These are phyloP conservation scores for Rhodamnia argentea DNA, from an alignment of 345 rosid species.

Conservation along the genomic window DNA sequence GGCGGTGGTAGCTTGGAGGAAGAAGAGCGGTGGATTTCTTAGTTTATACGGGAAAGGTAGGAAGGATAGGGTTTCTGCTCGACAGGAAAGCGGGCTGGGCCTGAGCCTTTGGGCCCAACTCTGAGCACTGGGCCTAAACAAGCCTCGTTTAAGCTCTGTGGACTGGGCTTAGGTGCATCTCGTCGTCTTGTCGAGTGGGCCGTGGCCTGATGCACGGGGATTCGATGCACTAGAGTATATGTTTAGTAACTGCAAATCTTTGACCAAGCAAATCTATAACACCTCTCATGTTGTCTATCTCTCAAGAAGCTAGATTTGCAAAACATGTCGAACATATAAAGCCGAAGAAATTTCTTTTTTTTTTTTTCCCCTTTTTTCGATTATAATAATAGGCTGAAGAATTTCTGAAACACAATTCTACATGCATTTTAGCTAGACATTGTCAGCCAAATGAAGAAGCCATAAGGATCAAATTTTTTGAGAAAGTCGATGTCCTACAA, in stretches of 20 bases:
- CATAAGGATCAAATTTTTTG: background rate
- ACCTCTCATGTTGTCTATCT: background rate
- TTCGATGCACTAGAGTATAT: background rate
- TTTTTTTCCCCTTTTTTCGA: background rate
- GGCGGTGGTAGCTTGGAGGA: background rate
- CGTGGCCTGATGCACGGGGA: background rate
- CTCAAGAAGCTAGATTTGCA: background rate
- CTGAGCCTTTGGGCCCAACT: rapidly evolving
- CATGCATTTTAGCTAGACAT: background rate
- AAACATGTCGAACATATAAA: background rate
- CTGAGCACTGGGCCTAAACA: background rate
- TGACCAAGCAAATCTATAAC: too few species aligned
- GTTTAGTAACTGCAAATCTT: too few species aligned
- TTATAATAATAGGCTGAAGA: background rate
- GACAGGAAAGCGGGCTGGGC: background rate
- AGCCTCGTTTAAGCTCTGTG: background rate
- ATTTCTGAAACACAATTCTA: background rate
- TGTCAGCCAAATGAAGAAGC: background rate
- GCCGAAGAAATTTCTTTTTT: background rate
- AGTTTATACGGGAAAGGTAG: background rate
- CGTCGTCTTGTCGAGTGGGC: background rate
- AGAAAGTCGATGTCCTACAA: background rate
- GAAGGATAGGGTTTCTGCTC: background rate
- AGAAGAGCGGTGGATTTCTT: background rate
- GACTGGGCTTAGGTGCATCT: background rate